phyloP scores from a whole-genome alignment of 1,284 basidiomycete species.

The Heterobasidion occidentale region DNA sequence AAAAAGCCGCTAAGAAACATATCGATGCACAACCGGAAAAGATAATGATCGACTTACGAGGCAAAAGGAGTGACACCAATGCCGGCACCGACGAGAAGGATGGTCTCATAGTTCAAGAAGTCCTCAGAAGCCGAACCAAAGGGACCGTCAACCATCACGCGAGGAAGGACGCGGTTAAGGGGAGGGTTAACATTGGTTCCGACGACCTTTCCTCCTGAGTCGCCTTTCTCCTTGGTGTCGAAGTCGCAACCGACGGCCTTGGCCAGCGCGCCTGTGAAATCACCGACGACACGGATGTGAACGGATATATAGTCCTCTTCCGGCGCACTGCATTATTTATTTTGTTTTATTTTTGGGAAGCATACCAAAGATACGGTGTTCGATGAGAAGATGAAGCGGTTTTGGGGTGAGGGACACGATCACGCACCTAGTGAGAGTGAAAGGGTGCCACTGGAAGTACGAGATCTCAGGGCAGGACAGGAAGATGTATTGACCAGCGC shows the following conservation, averaged over 20 bases:
- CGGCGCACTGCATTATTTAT: constrained; percentile 47
- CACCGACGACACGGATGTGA: constrained; percentile 81
- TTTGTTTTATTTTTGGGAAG: too few species aligned
- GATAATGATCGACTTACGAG: constrained; percentile 41
- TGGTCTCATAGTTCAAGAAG: constrained; percentile 79
- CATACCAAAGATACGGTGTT: neutral
- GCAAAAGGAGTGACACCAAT: constrained; percentile 94
- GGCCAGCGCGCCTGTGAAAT: constrained; percentile 79
- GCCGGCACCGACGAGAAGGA: constrained; percentile 81
- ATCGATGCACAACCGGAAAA: neutral
- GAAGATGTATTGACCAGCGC: constrained; percentile 87
- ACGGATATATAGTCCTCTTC: constrained; percentile 89
- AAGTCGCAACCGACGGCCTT: constrained; percentile 81
- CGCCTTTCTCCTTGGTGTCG: constrained; percentile 44
- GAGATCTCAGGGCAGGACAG: constrained; percentile 80
- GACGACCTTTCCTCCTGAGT: constrained; percentile 49
- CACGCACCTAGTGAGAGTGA: constrained; percentile 73
- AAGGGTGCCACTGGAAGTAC: constrained; percentile 93
- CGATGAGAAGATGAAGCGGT: neutral
- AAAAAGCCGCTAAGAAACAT: neutral
- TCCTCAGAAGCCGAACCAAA: constrained; percentile 84
- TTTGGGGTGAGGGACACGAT: neutral
- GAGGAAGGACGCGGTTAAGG: constrained; percentile 67
- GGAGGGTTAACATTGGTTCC: constrained; percentile 50
- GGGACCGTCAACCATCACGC: constrained; percentile 86